Percentiles rank a stretch among this genome's conserved stretches.
These are phyloP conservation scores for Globisporangium viniferum DNA, from an alignment of 352 stramenopile genomes.

Conservation along the genomic window DNA sequence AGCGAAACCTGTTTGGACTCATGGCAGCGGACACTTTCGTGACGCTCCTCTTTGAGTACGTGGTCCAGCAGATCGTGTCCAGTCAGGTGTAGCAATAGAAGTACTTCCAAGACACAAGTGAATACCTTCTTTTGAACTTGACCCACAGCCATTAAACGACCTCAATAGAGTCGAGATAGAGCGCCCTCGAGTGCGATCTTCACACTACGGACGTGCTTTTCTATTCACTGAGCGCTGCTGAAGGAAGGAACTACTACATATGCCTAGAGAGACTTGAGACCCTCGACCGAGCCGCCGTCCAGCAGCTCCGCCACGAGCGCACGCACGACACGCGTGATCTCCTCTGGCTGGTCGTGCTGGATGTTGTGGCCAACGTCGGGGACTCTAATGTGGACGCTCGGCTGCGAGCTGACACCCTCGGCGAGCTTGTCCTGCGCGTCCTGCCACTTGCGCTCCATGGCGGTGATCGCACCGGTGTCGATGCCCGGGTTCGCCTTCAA, in stretches of 20 bases:
- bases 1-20: slow-evolving; percentile 38
- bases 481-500: slow-evolving; percentile 59
- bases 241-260: neutral
- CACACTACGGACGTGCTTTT: neutral
- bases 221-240: neutral
- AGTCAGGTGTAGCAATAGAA: slow-evolving; percentile 2
- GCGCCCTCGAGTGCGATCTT: neutral
- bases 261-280: slow-evolving; percentile 11
- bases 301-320: slow-evolving; percentile 41
- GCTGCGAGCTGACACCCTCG: slow-evolving; percentile 33
- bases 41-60: slow-evolving; percentile 46
- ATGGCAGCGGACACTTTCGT: slow-evolving; percentile 53
- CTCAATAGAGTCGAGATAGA: neutral
- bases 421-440: slow-evolving; percentile 53
- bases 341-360: slow-evolving; percentile 69
- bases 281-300: slow-evolving; percentile 8
- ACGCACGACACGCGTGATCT: slow-evolving; percentile 48
- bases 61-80: slow-evolving; percentile 19
- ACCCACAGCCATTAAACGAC: neutral
- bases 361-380: slow-evolving; percentile 65
- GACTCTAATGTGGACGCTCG: slow-evolving; percentile 48
- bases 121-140: neutral
- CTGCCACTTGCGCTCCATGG: slow-evolving; percentile 67
- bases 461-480: slow-evolving; percentile 31
- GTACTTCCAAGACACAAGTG: neutral